Conservation (phyloP, 768 basidiomycete species). For the Cystobasidiopsis lactophilus region DNA sequence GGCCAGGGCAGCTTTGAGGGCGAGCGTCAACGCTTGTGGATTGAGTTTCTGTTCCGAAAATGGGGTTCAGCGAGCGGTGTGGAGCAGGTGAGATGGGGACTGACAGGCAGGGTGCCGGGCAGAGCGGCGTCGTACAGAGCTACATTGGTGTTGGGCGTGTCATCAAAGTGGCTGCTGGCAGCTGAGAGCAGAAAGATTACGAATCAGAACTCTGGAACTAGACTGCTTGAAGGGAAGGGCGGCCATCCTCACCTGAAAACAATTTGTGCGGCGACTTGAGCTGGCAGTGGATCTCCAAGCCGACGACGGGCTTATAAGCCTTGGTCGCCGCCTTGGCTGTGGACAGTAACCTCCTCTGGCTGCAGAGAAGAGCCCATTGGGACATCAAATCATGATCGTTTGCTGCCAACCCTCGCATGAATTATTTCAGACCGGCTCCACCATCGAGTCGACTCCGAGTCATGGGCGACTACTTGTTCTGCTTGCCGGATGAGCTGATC, state of each 20-base stretch:
- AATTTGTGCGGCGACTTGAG: conserved; percentile 69
- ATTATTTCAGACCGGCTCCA: too few species aligned
- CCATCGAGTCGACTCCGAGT: too few species aligned
- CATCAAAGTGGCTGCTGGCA: conserved; percentile 31
- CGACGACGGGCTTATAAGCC: conserved; percentile 74
- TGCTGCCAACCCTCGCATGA: too few species aligned
- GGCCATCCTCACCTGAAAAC: conserved; percentile 42
- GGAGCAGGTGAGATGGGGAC: conserved; percentile 26
- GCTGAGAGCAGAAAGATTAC: too few species aligned
- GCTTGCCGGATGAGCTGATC: conserved; percentile 13
- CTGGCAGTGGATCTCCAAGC: conserved; percentile 89
- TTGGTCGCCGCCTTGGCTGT: background rate
- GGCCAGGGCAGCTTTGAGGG: conserved; percentile 58
- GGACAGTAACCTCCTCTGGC: too few species aligned
- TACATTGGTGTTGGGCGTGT: conserved; percentile 49
- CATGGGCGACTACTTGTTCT: background rate
- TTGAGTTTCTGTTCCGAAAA: conserved; percentile 17
- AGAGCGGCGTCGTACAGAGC: conserved; percentile 67
- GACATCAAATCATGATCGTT: too few species aligned
- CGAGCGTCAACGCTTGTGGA: conserved; percentile 39
- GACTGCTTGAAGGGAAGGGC: background rate
- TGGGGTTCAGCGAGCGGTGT: conserved; percentile 39
- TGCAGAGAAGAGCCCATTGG: too few species aligned
- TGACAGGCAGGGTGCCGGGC: conserved; percentile 76
- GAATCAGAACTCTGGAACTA: background rate